Evolutionary conservation across 164 flowering plant species (phyloP).

Genomic region (Vitis labrusca): DNA sequence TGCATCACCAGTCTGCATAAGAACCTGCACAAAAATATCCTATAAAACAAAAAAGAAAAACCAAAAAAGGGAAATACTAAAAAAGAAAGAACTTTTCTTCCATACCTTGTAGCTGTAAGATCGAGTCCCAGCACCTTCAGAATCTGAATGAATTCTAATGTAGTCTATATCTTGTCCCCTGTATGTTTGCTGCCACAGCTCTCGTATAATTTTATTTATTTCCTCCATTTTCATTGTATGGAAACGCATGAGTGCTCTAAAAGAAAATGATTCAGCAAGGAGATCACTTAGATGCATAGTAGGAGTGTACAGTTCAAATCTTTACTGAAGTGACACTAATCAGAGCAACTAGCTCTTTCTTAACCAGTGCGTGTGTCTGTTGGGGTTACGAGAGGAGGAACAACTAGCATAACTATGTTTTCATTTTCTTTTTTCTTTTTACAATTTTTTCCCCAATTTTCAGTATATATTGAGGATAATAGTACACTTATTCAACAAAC

Average conservation of each 20-base stretch:
- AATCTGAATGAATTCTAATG: slow-evolving; percentile 90
- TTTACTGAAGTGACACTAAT: neutral
- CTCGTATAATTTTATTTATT: slow-evolving; percentile 92
- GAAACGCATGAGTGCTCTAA: slow-evolving; percentile 97
- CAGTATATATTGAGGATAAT: too few species aligned
- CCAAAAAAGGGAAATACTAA: neutral
- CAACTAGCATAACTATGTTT: too few species aligned
- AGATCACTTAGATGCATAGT: neutral
- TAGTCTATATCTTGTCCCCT: slow-evolving; percentile 98
- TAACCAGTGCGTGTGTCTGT: too few species aligned
- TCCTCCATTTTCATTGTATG: slow-evolving; percentile 99
- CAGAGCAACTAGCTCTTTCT: too few species aligned
- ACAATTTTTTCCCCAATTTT: too few species aligned
- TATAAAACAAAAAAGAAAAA: neutral
- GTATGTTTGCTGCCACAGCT: slow-evolving; percentile 98
- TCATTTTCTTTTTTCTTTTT: too few species aligned
- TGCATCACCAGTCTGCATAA: slow-evolving; percentile 97
- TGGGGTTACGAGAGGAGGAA: too few species aligned
- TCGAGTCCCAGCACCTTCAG: slow-evolving; percentile 97
- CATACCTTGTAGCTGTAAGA: slow-evolving; percentile 92
- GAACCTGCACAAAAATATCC: slow-evolving; percentile 49
- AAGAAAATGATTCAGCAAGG: slow-evolving; percentile 8
- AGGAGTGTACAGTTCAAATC: neutral
- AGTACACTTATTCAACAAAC: too few species aligned
- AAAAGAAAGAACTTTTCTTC: neutral